A percentile compares a stretch with the other conserved stretches of the same genome.
Conservation (phyloP, 371 early-diverging fungal genomes). For the Choanephora cucurbitarum region DNA sequence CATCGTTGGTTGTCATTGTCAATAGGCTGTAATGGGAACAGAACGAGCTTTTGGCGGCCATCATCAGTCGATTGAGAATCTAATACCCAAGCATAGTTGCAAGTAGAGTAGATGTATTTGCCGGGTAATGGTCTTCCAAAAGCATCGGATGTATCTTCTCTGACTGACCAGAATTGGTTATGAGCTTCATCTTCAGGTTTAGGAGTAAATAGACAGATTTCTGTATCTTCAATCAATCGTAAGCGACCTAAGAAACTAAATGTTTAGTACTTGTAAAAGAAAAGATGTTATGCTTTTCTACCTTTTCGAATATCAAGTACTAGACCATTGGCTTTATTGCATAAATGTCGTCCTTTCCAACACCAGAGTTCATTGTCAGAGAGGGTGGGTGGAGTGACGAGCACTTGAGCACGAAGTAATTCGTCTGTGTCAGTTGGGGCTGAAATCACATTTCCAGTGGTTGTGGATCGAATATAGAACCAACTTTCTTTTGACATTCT, state of each 20-base stretch:
- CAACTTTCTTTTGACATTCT: slow-evolving; percentile 29
- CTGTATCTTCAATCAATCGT: slow-evolving; percentile 52
- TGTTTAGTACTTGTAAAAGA: slow-evolving; percentile 1
- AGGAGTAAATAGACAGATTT: slow-evolving; percentile 45
- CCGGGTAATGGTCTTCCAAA: slow-evolving; percentile 35
- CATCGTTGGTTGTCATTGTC: slow-evolving; percentile 52
- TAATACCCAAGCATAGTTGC: slow-evolving; percentile 49
- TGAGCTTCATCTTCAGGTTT: slow-evolving; percentile 40
- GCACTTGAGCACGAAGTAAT: slow-evolving; percentile 41
- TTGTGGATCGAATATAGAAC: slow-evolving; percentile 46
- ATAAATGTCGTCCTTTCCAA: slow-evolving; percentile 45
- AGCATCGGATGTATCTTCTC: slow-evolving; percentile 27
- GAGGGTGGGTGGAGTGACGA: slow-evolving; percentile 30
- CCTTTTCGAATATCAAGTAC: slow-evolving; percentile 56
- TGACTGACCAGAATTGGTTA: slow-evolving; percentile 46
- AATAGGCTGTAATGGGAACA: slow-evolving; percentile 43
- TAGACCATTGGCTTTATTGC: slow-evolving; percentile 42
- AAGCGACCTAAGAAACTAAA: slow-evolving; percentile 34
- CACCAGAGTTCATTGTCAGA: slow-evolving; percentile 44
- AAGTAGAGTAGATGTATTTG: slow-evolving; percentile 36
- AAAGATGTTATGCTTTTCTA: slow-evolving; percentile 6
- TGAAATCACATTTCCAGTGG: slow-evolving; percentile 40
- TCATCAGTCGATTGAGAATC: slow-evolving; percentile 34
- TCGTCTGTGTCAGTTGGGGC: slow-evolving; percentile 19
- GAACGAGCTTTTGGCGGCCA: slow-evolving; percentile 32